Evolutionary conservation across 768 basidiomycete species (phyloP).

Genomic region (Lanmaoa rubissima): DNA sequence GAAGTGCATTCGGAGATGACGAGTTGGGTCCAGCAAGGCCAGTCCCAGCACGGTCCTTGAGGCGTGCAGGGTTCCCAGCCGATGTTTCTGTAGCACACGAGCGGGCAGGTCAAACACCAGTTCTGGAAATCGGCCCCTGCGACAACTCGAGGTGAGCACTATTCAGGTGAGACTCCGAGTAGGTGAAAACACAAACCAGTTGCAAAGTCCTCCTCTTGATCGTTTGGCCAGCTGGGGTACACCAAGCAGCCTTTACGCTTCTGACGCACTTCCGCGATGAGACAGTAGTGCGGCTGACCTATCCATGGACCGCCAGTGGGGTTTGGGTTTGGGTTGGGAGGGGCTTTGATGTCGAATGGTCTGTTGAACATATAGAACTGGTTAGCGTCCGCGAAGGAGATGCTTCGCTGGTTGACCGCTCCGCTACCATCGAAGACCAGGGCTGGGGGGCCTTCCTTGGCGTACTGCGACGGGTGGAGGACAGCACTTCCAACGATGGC

Average conservation of each 20-base stretch:
- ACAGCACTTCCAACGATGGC: neutral
- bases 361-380: slow-evolving; percentile 7
- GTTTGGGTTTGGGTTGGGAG: neutral
- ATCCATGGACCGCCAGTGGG: neutral
- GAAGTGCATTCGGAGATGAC: neutral
- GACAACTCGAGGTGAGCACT: neutral
- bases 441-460: neutral
- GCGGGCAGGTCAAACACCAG: neutral
- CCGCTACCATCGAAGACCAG: neutral
- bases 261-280: slow-evolving; percentile 10
- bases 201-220: neutral
- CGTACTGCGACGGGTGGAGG: neutral
- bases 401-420: neutral
- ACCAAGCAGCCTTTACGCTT: slow-evolving; percentile 1
- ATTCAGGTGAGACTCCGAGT: neutral
- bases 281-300: neutral
- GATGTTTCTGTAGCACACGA: slow-evolving; percentile 1
- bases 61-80: neutral
- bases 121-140: neutral
- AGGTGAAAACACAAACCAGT: neutral
- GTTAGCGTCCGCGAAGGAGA: neutral
- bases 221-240: slow-evolving; percentile 5
- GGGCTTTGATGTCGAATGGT: neutral
- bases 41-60: neutral
- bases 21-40: slow-evolving; percentile 5